phyloP scores from a whole-genome alignment of 163 green algal genomes.

The Scenedesmus sp. region DNA sequence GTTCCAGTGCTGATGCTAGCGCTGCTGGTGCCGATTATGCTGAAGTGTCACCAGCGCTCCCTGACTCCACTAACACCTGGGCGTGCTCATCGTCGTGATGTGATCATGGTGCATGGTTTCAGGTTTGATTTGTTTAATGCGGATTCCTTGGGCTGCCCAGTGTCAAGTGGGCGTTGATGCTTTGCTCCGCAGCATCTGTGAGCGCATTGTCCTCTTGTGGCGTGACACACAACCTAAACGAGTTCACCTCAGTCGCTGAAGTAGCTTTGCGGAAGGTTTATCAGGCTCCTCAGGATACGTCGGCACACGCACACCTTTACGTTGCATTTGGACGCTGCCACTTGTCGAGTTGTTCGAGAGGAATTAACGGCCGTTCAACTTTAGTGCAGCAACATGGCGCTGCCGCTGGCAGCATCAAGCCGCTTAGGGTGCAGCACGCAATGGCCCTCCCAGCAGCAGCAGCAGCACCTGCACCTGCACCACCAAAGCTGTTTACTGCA shows the following conservation, averaged over 20 bases:
- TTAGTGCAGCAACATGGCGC: neutral
- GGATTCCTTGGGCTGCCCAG: neutral
- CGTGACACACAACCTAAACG: neutral
- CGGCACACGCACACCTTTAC: neutral
- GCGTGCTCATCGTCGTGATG: neutral
- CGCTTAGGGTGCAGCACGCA: neutral
- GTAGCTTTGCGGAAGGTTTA: neutral
- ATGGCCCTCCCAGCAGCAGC: neutral
- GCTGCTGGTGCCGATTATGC: neutral
- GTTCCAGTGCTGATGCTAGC: neutral
- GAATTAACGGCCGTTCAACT: neutral
- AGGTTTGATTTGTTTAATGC: neutral
- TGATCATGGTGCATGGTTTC: neutral
- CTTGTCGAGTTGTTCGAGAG: neutral
- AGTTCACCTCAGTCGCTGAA: neutral
- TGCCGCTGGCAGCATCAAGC: neutral
- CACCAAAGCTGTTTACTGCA: neutral
- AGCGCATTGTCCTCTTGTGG: neutral
- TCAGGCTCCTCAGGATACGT: neutral
- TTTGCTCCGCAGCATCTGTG: constrained; percentile 1
- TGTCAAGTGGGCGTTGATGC: neutral
- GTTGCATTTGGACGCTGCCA: neutral
- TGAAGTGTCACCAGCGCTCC: neutral
- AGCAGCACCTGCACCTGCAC: constrained; percentile 17
- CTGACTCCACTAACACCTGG: neutral